A percentile compares a stretch with the other conserved stretches of the same genome.
Evolutionary conservation across 2,329 filamentous ascomycete species (phyloP).

Genomic region (Penicillium sumatraense): DNA sequence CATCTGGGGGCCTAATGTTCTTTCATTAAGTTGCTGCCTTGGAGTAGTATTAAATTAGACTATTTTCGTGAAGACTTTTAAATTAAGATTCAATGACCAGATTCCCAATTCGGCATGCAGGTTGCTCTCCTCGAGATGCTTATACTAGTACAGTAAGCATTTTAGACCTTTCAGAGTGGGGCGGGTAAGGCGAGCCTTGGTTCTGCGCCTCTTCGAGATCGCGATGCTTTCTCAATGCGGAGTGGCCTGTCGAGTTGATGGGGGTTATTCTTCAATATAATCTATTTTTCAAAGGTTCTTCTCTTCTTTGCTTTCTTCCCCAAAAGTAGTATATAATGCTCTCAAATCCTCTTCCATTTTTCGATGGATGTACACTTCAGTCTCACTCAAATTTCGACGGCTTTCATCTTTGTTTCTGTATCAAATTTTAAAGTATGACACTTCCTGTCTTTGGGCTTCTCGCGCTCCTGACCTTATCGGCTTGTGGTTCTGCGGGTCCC

Average conservation of each 20-base stretch:
- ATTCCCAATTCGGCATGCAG: constrained; percentile 10
- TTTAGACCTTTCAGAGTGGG: too few species aligned
- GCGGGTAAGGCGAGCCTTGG: too few species aligned
- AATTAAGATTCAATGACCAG: background rate
- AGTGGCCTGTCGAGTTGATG: background rate
- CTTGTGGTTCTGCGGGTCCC: background rate
- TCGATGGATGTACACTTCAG: too few species aligned
- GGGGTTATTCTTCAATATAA: background rate
- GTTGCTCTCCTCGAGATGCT: background rate
- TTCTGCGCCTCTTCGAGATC: background rate
- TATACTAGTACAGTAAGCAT: constrained; percentile 1
- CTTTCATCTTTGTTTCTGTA: background rate
- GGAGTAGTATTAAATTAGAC: too few species aligned
- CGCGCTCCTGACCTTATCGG: background rate
- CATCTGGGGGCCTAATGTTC: too few species aligned
- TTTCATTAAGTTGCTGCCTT: too few species aligned
- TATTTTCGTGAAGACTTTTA: too few species aligned
- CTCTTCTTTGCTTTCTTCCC: background rate
- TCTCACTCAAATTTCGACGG: background rate
- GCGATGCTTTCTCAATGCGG: background rate
- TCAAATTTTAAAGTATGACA: background rate
- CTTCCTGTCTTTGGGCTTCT: background rate
- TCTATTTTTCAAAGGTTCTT: background rate
- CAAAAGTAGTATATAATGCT: background rate
- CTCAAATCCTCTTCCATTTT: background rate